Evolutionary conservation across 495 filamentous ascomycete genomes (phyloP), one percentile per base, ranked within the genome.

Genomic region (Podospora pseudocomata): DNA sequence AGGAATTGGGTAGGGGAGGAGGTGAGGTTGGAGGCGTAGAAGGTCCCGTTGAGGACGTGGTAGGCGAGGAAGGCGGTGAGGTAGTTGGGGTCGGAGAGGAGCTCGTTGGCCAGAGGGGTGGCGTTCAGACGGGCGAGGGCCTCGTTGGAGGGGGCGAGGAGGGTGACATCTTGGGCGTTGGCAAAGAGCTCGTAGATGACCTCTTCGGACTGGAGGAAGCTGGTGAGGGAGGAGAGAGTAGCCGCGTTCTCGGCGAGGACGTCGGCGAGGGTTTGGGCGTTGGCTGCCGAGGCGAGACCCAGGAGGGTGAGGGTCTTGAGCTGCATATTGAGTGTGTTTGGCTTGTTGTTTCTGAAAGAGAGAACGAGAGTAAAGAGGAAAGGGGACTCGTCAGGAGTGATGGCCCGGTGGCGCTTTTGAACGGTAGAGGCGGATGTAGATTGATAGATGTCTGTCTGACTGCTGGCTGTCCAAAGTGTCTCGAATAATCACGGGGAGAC

Each of bases 121-220:
- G 72, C 73, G 65, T 76, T 72, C 39, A 87, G 74, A 19, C 74
- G 73, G 4, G 59, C 55, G 20, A 91, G 76, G 1, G 90, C 89
- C 28, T 83, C 75, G 73, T 92, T 87, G 75, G 76, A 83, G 0
- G 90, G 89, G 0, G 89, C 89, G 9, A 92, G 77, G 62, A 91
- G 79, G 16, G 89, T 91, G 72, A 91, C 78, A 71, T 89, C 85
- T 3, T 68, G 66, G 5, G 83, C 78, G n/a, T 53, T 67, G 34
- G 72, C 72, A n/a, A 90, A 72, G 1, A 77, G 62, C 2, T 72
- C 23, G 27, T 81, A 62, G 28, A 88, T 62, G 6, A 69, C 65
- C 1, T 84, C 79, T 64, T 83, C 77, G 2, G 73, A 68, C 9
- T 70, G 56, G n/a, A 87, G 78, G 64, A 86, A 78, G 16, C 74